Evolutionary conservation across 202 grass and related monocot genomes (phyloP).

Genomic region (Brachypodium distachyon): DNA sequence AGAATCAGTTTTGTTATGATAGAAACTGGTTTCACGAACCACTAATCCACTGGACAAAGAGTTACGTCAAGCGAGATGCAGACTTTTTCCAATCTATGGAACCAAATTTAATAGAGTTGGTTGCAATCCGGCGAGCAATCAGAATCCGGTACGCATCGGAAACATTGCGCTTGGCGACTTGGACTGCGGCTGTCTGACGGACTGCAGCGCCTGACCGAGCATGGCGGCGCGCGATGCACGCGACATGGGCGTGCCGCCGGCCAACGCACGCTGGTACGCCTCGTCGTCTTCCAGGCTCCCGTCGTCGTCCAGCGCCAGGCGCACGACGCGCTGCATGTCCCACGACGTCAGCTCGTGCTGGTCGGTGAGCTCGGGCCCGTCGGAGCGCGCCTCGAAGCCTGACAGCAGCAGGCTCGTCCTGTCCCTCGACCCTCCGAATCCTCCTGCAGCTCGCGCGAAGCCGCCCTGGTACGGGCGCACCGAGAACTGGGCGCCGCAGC

Average conservation of each 20-base stretch:
- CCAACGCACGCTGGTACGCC: neutral
- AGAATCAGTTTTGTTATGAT: neutral
- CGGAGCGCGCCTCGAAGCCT: neutral
- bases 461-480: conserved; percentile 1
- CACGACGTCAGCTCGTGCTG: conserved; percentile 10
- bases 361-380: neutral
- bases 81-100: too few relatives aligned
- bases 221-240: neutral
- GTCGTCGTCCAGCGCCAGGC: neutral
- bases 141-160: neutral
- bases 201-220: neutral
- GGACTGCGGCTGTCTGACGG: neutral
- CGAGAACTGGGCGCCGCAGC: neutral
- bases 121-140: neutral
- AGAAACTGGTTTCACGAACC: neutral
- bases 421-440: neutral
- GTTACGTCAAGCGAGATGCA: too few relatives aligned
- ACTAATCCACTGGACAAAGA: too few relatives aligned
- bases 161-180: neutral
- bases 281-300: conserved; percentile 6
- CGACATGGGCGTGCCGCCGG: neutral
- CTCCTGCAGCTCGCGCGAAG: neutral
- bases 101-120: neutral
- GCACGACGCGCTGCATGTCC: neutral
- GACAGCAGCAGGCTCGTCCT: neutral